Percentiles rank a stretch among this genome's conserved stretches.
Conservation (phyloP, 2,329 filamentous ascomycete genomes). For the Parastagonospora nodorum region DNA sequence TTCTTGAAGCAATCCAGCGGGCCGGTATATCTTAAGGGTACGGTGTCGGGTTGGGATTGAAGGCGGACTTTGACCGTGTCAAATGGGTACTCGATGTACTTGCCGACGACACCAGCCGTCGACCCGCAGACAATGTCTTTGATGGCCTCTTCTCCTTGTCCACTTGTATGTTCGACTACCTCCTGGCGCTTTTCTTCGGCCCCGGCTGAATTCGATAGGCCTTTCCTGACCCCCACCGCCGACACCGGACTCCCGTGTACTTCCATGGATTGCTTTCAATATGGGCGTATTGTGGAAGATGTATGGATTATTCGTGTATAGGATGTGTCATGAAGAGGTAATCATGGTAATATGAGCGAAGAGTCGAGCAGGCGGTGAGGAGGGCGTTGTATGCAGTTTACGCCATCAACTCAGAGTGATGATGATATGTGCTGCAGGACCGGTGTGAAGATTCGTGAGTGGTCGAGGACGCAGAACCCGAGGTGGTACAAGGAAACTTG, state of each 20-base stretch:
- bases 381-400: slow-evolving; percentile 30
- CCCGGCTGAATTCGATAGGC: slow-evolving; percentile 21
- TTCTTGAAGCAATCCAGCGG: slow-evolving; percentile 93
- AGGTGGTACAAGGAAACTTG: not conserved
- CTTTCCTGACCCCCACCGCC: slow-evolving; percentile 39
- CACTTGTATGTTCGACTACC: slow-evolving; percentile 16
- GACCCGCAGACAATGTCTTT: slow-evolving; percentile 92
- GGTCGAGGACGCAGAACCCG: slow-evolving; percentile 1
- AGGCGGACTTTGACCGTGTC: slow-evolving; percentile 97
- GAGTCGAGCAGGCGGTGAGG: slow-evolving; percentile 38
- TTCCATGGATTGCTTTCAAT: slow-evolving; percentile 31
- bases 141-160: slow-evolving; percentile 68
- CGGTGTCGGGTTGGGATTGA: slow-evolving; percentile 88
- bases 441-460: slow-evolving; percentile 13
- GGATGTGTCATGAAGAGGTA: slow-evolving; percentile 19
- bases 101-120: slow-evolving; percentile 86
- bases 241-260: slow-evolving; percentile 34
- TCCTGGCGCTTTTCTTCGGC: slow-evolving; percentile 22
- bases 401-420: slow-evolving; percentile 22
- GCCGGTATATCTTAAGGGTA: slow-evolving; percentile 80
- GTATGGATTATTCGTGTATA: slow-evolving; percentile 4
- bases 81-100: slow-evolving; percentile 98
- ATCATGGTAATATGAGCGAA: slow-evolving; percentile 26
- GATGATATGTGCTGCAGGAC: not conserved
- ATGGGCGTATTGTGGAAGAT: slow-evolving; percentile 7